Evolutionary conservation across 2,329 filamentous ascomycete genomes (phyloP).

Genomic region (Ascochyta fabae): DNA sequence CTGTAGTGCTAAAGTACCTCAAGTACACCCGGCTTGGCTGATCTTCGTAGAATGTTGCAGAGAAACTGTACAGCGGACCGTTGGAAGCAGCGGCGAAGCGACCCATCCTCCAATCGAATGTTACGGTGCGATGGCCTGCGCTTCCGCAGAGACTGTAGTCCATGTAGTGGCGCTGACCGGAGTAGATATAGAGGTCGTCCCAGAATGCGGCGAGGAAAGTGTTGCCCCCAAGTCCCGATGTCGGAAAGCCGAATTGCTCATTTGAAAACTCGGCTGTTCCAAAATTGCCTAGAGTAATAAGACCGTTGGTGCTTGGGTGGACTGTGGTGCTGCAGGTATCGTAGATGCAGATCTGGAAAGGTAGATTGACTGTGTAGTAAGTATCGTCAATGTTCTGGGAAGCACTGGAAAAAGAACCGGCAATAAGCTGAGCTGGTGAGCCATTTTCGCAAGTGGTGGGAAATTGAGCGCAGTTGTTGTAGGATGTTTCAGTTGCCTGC

Average conservation of each 20-base stretch:
- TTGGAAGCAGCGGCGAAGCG: no score
- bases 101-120: no score
- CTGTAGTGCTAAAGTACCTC: background rate
- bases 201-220: no score
- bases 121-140: no score
- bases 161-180: no score
- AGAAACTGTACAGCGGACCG: no score
- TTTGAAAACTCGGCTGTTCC: background rate
- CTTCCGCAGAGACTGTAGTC: no score
- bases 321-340: slow-evolving; percentile 2
- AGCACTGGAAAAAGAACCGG: background rate
- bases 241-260: no score
- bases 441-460: background rate
- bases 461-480: background rate
- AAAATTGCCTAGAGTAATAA: background rate
- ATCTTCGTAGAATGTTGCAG: no score
- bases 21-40: background rate
- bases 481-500: background rate
- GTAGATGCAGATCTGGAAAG: slow-evolving; percentile 8
- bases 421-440: background rate
- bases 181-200: no score
- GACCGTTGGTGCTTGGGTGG: background rate
- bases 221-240: no score
- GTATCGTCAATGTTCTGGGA: background rate
- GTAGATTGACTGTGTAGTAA: background rate